Conservation (phyloP, 805 yeast genomes). For the Lipomyces japonicus region DNA sequence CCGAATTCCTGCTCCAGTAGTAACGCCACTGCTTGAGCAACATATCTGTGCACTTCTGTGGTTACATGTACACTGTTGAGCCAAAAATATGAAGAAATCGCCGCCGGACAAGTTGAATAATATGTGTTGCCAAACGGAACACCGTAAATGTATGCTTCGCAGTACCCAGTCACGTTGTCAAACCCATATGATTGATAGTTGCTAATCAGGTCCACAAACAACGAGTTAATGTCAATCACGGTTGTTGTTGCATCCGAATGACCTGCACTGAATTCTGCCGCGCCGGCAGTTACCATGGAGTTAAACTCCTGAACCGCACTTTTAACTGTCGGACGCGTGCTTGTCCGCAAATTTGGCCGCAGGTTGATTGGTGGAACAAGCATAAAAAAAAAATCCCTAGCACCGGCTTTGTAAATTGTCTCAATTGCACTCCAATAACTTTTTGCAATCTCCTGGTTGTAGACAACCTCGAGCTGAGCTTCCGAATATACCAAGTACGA, state of each 20-base stretch:
- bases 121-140: constrained; percentile 11
- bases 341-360: not conserved
- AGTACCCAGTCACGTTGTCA: constrained; percentile 2
- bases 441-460: not conserved
- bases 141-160: constrained; percentile 11
- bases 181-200: constrained; percentile 6
- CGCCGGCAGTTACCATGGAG: not conserved
- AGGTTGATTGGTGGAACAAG: constrained; percentile 13
- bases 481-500: not conserved
- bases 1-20: not conserved
- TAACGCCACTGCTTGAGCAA: constrained; percentile 8
- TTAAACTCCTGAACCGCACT: constrained; percentile 8
- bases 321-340: not conserved
- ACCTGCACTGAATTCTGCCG: not conserved
- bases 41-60: constrained; percentile 10
- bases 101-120: constrained; percentile 5
- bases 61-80: constrained; percentile 20
- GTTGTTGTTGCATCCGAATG: constrained; percentile 2
- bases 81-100: constrained; percentile 13
- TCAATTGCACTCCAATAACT: constrained; percentile 11
- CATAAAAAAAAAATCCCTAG: constrained; percentile 7
- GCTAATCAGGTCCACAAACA: constrained; percentile 2
- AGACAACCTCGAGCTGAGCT: not conserved
- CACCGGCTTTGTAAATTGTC: constrained; percentile 10
- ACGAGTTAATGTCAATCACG: constrained; percentile 7